Evolutionary conservation across 768 basidiomycete species (phyloP), one percentile per base, ranked within the genome.

Genomic region (Postia placenta): DNA sequence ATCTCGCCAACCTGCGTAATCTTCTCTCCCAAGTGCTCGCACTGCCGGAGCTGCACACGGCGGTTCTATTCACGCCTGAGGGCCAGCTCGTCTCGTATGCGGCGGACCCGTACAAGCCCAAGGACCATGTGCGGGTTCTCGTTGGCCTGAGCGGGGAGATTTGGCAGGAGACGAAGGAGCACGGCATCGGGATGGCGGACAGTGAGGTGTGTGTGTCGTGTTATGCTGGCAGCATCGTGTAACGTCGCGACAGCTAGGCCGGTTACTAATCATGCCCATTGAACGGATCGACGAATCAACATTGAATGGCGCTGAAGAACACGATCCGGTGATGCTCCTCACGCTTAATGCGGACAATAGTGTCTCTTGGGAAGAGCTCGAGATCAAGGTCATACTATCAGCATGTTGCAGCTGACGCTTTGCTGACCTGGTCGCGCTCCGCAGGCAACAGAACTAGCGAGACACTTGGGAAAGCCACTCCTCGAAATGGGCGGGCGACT

Each of bases 31-130:
- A 85, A 60, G 66, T 85, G 4, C 71, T 90, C 27, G 69, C 74
- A 2, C 74, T 76, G 5, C 80, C 82, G 0, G 64, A 70, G 25
- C 64, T 89, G 50, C 88, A 90, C 60, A 87, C 85, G 0, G 85
- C 80, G 2, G 73, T 81, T 36, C 70, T 90, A 25, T 69, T 88
- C 50, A 87, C 85, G 12, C 79, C 85, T 4, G 69, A 81, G n/a
- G 88, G 88, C 12, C 81, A 87, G 54, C 69, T 90, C 23, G 74
- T 90, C 19, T 85, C 83, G 1, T 80, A 73, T 57, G 81, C 82
- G 4, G 74, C 76, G 37, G 69, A 75, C 23, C 72, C 74, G n/a
- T 59, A 65, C 23, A 69, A 78, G 45, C 64, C 80, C 23, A 90
- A 88, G 66, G 87, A 90, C 57, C 81, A 85, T 45, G 74, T 89